A percentile compares a stretch with the other conserved stretches of the same genome.
These are phyloP conservation scores for Chrysochromulina parva DNA, from an alignment of 78 protist genomes.

Conservation along the genomic window DNA sequence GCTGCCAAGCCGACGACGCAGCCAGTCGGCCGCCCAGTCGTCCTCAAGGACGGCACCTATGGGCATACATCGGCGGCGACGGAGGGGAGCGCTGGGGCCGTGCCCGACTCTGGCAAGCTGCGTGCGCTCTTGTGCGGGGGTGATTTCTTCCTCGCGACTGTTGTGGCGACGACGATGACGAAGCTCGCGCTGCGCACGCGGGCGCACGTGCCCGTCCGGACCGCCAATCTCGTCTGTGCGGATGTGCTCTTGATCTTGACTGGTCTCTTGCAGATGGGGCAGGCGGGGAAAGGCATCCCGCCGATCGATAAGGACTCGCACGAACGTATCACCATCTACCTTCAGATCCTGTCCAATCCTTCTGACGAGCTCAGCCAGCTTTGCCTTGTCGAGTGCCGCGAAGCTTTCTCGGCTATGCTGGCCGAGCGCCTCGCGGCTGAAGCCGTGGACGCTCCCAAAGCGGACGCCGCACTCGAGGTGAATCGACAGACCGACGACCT, in stretches of 20 bases:
- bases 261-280: constrained; percentile 65
- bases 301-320: constrained; percentile 68
- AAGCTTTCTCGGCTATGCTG: constrained; percentile 48
- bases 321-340: constrained; percentile 74
- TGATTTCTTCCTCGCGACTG: constrained; percentile 76
- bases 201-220: background rate
- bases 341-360: constrained; percentile 45
- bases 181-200: constrained; percentile 72
- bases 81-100: constrained; percentile 19
- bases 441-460: background rate
- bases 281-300: background rate
- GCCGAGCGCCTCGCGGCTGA: background rate
- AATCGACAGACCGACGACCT: constrained; percentile 64
- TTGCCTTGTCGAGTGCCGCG: constrained; percentile 59
- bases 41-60: background rate
- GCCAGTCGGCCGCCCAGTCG: background rate
- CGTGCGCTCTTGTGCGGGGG: constrained; percentile 56
- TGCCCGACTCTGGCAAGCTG: background rate
- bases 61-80: background rate
- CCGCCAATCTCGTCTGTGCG: constrained; percentile 49
- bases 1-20: background rate
- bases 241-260: constrained; percentile 62
- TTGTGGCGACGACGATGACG: constrained; percentile 59
- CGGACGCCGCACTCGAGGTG: background rate
- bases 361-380: background rate